Evolutionary conservation across 768 basidiomycete species (phyloP).

Genomic region (Tulasnella sp.): DNA sequence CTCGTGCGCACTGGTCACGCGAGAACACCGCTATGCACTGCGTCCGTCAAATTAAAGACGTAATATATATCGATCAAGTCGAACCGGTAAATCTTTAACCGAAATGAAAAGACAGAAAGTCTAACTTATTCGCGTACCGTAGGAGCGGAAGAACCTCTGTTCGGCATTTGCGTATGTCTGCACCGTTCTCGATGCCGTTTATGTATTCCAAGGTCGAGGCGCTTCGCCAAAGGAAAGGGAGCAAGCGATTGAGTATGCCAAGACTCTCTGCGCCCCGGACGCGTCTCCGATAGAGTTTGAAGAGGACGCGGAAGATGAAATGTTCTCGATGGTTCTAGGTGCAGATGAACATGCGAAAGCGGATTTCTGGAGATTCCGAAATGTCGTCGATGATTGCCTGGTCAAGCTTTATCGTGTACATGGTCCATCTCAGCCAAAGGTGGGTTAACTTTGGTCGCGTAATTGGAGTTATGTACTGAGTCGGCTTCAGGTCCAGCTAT

Average conservation of each 20-base stretch:
- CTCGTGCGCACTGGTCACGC: slow-evolving; percentile 61
- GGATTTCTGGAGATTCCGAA: slow-evolving; percentile 75
- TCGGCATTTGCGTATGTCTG: slow-evolving; percentile 81
- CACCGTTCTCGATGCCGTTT: slow-evolving; percentile 58
- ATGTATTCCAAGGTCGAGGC: slow-evolving; percentile 77
- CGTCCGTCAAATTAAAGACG: slow-evolving; percentile 45
- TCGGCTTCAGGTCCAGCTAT: not conserved
- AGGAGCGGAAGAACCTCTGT: slow-evolving; percentile 51
- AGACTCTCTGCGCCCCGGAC: slow-evolving; percentile 36
- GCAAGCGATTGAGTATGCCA: slow-evolving; percentile 57
- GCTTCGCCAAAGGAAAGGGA: slow-evolving; percentile 50
- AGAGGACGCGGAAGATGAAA: slow-evolving; percentile 54
- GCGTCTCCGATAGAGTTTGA: slow-evolving; percentile 50
- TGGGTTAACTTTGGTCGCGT: slow-evolving; percentile 19
- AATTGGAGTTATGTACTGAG: not conserved
- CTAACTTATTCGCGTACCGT: not conserved
- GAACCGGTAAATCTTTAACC: slow-evolving; percentile 48
- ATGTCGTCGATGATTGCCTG: slow-evolving; percentile 33
- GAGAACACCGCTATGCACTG: slow-evolving; percentile 81
- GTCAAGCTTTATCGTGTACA: slow-evolving; percentile 55
- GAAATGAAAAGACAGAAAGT: not conserved
- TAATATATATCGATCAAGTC: slow-evolving; percentile 60
- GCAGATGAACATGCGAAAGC: slow-evolving; percentile 67
- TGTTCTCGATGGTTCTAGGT: slow-evolving; percentile 86
- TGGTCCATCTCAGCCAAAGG: slow-evolving; percentile 32